Evolutionary conservation across 495 filamentous ascomycete species (phyloP).

Genomic region (Pyrenopolyporus hunteri): DNA sequence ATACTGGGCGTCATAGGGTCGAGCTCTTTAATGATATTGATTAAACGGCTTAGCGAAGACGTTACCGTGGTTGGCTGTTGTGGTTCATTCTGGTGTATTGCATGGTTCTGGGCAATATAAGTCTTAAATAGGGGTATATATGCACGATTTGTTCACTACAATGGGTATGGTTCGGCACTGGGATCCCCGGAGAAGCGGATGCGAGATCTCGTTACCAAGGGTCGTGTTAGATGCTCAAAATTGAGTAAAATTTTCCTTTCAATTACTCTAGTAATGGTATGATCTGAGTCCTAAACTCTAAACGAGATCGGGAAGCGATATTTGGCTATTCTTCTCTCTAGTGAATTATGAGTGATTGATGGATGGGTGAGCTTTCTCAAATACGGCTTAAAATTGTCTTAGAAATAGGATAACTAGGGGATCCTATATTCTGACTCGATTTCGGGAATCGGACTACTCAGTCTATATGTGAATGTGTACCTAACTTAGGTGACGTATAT

Average conservation of each 20-base stretch:
- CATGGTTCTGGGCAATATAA: slow-evolving; percentile 23
- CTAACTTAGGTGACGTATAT: too few species aligned
- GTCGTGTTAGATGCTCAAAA: slow-evolving; percentile 1
- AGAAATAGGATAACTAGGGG: too few species aligned
- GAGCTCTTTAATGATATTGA: slow-evolving; percentile 22
- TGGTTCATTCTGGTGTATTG: slow-evolving; percentile 6
- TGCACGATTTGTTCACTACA: slow-evolving; percentile 23
- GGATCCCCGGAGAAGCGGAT: slow-evolving; percentile 27
- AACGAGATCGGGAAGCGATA: too few species aligned
- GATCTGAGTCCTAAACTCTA: neutral
- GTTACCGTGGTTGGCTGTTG: slow-evolving; percentile 25
- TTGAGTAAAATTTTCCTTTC: neutral
- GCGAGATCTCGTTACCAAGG: slow-evolving; percentile 27
- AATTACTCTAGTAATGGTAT: neutral
- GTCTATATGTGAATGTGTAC: too few species aligned
- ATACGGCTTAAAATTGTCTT: too few species aligned
- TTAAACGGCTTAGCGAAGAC: slow-evolving; percentile 13
- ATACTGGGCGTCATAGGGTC: slow-evolving; percentile 15
- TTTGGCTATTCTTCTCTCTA: too few species aligned
- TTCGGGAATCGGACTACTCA: too few species aligned
- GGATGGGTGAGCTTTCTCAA: too few species aligned
- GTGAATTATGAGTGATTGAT: too few species aligned
- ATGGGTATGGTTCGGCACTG: slow-evolving; percentile 21
- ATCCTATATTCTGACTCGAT: too few species aligned
- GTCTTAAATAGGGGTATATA: slow-evolving; percentile 23